These are phyloP conservation scores for Penicillium dipodomyicola DNA, from an alignment of 495 filamentous ascomycete species.

Conservation along the genomic window DNA sequence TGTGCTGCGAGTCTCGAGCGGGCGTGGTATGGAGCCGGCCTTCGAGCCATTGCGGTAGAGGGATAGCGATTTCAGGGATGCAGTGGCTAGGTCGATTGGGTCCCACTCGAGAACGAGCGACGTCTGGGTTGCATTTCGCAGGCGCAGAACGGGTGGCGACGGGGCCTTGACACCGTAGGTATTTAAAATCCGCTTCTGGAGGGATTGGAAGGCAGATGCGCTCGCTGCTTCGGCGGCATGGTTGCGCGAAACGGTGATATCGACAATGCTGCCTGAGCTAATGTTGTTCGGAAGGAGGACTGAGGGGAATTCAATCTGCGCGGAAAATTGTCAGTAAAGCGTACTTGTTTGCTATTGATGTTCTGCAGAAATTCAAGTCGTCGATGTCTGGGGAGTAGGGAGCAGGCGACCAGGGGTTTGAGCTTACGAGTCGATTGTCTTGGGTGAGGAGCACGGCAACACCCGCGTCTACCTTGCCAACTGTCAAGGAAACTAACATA, in stretches of 20 bases:
- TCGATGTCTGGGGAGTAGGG: conserved; percentile 17
- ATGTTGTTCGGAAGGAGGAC: conserved; percentile 95
- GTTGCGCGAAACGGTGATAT: conserved; percentile 94
- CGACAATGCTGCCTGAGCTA: conserved; percentile 91
- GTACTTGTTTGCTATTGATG: conserved; percentile 11
- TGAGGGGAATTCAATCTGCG: conserved; percentile 96
- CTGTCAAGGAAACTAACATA: conserved; percentile 97
- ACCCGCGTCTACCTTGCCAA: conserved; percentile 98
- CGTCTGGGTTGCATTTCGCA: conserved; percentile 94
- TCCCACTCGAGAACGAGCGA: conserved; percentile 98
- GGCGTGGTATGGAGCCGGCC: conserved; percentile 87
- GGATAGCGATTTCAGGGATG: conserved; percentile 80
- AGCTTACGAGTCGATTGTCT: conserved; percentile 88
- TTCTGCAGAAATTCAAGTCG: conserved; percentile 9
- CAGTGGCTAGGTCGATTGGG: conserved; percentile 87
- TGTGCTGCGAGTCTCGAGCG: conserved; percentile 79
- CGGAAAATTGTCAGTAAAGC: conserved; percentile 9
- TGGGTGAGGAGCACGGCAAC: conserved; percentile 95
- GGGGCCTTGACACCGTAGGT: conserved; percentile 83
- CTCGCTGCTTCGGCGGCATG: conserved; percentile 68
- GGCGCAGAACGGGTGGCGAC: conserved; percentile 75
- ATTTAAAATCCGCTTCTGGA: conserved; percentile 82
- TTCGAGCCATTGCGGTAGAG: conserved; percentile 95
- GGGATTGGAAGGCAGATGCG: conserved; percentile 68
- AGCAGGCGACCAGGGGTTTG: conserved; percentile 23